Base-by-base conservation (phyloP, 345 rosid species). In the Euphorbia lathyris region DNA sequence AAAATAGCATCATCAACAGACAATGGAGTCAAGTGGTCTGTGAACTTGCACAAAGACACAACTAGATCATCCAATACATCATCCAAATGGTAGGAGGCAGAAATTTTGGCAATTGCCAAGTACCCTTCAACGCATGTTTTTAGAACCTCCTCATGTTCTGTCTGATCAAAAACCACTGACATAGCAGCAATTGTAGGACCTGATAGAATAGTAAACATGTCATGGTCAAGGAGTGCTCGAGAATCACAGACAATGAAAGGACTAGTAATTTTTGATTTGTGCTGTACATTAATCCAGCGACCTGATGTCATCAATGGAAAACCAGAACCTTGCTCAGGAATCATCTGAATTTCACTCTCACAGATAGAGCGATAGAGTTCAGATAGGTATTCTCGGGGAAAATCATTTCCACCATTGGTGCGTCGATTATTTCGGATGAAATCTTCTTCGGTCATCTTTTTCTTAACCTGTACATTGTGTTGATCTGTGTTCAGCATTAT, bases 401-500 rank as follows among this genome's bases (percentile, higher is more conserved):
- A 86, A 76, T 90, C 92, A 34, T 87, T 72, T 26, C 92, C 92
- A 70, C 88, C 90, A 78, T 90, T 90, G 69, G 85, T 87, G 45
- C 27, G 65, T 67, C 92, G 78, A 79, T 87, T 90, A 76, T 90
- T 90, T 63, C 88, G 86, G 45, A 90, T 83, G 69, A 90, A 90
- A 68, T 86, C 96, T 45, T 83, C 89, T 79, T 86, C 90, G 48
- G 96, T 80, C 96, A 90, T 90, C 83, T 86, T 90, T 82, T 83
- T 87, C 85, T 82, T 86, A 29, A 87, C 90, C 76, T 90, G 92
- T 47, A 64, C 74, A 81, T 90, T 87, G 77, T 90, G 92, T 67
- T 83, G 96, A 81, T 90, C 96, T 34, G 90, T 86, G 73, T 90
- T 90, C 26, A 90, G 92, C 80, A 90, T 0, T 71, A 90, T 90